A percentile compares a stretch with the other conserved stretches of the same genome.
Conservation (phyloP, 805 yeast species). For the Yarrowia osloensis region DNA sequence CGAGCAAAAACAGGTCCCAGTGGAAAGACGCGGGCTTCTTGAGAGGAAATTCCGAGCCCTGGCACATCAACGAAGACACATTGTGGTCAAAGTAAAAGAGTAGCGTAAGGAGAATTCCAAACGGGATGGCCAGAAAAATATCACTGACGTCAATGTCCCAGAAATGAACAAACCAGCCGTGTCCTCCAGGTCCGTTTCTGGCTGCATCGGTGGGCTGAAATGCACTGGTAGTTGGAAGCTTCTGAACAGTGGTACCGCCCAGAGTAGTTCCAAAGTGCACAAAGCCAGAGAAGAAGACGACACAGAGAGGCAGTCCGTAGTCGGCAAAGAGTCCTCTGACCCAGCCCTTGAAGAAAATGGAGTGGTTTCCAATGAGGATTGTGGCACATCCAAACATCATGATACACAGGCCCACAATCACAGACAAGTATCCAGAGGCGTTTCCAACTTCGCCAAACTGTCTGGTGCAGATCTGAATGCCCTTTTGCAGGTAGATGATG, state of each 20-base stretch:
- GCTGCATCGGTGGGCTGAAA: slow-evolving; percentile 66
- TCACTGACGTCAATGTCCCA: slow-evolving; percentile 74
- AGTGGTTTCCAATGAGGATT: slow-evolving; percentile 54
- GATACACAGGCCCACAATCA: slow-evolving; percentile 74
- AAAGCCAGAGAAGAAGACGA: slow-evolving; percentile 89
- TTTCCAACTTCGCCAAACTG: slow-evolving; percentile 58
- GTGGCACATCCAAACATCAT: slow-evolving; percentile 61
- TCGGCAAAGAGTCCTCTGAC: slow-evolving; percentile 75
- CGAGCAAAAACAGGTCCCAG: slow-evolving; percentile 84
- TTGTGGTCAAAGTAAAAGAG: slow-evolving; percentile 94
- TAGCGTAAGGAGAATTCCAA: slow-evolving; percentile 80
- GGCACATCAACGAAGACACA: slow-evolving; percentile 91
- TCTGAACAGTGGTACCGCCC: slow-evolving; percentile 55
- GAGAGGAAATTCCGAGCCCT: slow-evolving; percentile 75
- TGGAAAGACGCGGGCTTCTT: slow-evolving; percentile 88
- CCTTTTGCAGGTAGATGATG: slow-evolving; percentile 85
- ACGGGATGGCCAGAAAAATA: slow-evolving; percentile 88
- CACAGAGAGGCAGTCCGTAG: slow-evolving; percentile 80
- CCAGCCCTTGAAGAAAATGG: slow-evolving; percentile 61
- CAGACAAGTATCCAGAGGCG: slow-evolving; percentile 66
- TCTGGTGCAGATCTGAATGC: slow-evolving; percentile 72
- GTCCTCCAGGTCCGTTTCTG: slow-evolving; percentile 38
- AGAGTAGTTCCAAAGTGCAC: slow-evolving; percentile 86
- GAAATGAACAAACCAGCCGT: slow-evolving; percentile 78
- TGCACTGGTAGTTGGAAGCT: slow-evolving; percentile 68